phyloP scores from a whole-genome alignment of 2,329 filamentous ascomycete genomes.

The Colletotrichum acutatum region DNA sequence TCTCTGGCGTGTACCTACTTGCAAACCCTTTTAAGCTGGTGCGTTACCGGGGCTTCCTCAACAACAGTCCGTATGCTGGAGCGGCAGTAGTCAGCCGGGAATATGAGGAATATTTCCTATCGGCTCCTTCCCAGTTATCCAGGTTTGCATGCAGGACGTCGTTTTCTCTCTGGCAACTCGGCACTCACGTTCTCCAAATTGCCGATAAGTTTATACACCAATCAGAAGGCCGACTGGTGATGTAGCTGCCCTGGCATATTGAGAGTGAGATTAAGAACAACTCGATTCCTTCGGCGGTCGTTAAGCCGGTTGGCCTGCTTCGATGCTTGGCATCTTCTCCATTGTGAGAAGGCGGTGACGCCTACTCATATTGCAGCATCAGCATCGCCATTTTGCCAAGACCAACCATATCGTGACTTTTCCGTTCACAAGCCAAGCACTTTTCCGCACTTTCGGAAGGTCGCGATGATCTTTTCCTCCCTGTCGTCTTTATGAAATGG shows the following conservation, averaged over 20 bases:
- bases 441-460: slow-evolving; percentile 7
- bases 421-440: not conserved
- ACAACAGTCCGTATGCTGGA: not conserved
- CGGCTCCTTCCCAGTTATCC: not conserved
- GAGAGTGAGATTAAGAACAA: not conserved
- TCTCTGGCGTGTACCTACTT: not conserved
- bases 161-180: not conserved
- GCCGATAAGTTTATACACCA: slow-evolving; percentile 25
- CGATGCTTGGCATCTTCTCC: slow-evolving; percentile 4
- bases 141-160: not conserved
- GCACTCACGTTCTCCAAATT: not conserved
- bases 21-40: not conserved
- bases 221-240: not conserved
- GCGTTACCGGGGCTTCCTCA: no score
- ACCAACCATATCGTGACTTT: not conserved
- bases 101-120: not conserved
- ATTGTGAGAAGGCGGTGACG: slow-evolving; percentile 10
- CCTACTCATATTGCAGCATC: slow-evolving; percentile 5
- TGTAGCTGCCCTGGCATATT: not conserved
- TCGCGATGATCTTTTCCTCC: no score
- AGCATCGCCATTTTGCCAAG: slow-evolving; percentile 33
- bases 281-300: not conserved
- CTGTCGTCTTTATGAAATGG: no score
- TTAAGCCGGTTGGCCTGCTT: slow-evolving; percentile 8
- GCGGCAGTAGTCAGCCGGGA: not conserved